These are phyloP conservation scores for Soucietia sequanensis DNA, from an alignment of 805 yeast genomes.

Conservation along the genomic window DNA sequence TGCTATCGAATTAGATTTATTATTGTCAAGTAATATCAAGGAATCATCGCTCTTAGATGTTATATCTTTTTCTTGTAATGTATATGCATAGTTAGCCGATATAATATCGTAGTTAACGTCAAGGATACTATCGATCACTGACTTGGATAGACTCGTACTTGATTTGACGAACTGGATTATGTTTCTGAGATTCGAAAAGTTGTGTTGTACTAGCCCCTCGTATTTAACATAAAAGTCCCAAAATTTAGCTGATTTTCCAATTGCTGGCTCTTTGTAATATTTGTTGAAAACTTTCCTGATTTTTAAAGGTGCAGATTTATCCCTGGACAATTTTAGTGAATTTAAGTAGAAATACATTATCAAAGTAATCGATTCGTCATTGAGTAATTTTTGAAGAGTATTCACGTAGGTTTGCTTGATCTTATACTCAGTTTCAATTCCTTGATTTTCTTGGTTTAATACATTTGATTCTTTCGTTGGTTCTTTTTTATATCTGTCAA, in stretches of 20 bases:
- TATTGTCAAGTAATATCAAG: constrained; percentile 15
- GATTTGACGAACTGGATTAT: constrained; percentile 46
- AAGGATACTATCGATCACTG: constrained; percentile 38
- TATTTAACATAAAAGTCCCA: constrained; percentile 60
- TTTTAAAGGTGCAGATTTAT: constrained; percentile 1
- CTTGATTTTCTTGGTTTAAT: too few species aligned
- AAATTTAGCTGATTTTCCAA: constrained; percentile 45
- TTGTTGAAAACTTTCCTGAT: constrained; percentile 30
- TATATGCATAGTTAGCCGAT: constrained; percentile 11
- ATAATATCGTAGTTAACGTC: constrained; percentile 17
- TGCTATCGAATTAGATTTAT: constrained; percentile 24
- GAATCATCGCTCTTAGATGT: constrained; percentile 11
- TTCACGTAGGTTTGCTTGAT: constrained; percentile 11
- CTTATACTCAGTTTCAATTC: constrained; percentile 4
- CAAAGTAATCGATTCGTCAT: constrained; percentile 40
- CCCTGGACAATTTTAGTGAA: constrained; percentile 19
- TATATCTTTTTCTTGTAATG: constrained; percentile 4
- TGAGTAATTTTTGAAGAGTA: constrained; percentile 31
- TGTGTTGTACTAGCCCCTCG: constrained; percentile 43
- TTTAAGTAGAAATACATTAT: constrained; percentile 35
- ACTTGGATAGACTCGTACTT: constrained; percentile 48
- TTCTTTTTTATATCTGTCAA: constrained; percentile 11
- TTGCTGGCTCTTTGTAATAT: constrained; percentile 21
- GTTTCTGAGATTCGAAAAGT: constrained; percentile 43
- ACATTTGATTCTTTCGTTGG: constrained; percentile 4